Conservation (phyloP, 2,329 filamentous ascomycete species). For the Ophiostoma sp. region DNA sequence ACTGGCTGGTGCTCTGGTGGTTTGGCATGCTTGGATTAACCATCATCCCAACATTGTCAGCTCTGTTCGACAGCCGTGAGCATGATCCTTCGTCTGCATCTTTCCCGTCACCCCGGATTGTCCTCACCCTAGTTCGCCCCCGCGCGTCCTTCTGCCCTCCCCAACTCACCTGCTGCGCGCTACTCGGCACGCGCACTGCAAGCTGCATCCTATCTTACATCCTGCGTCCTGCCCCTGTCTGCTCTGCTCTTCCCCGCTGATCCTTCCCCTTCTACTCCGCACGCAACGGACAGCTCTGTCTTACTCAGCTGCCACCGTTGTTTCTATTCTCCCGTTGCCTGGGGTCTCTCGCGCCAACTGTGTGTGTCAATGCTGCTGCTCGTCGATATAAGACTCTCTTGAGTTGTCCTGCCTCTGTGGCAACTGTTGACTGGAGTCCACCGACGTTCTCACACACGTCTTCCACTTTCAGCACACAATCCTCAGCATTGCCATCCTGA, state of each 20-base stretch:
- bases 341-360: neutral
- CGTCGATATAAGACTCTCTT: constrained; percentile 5
- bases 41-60: neutral
- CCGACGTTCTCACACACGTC: neutral
- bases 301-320: neutral
- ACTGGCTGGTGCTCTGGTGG: neutral
- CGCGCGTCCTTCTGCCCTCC: neutral
- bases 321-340: neutral
- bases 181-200: neutral
- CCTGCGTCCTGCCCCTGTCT: constrained; percentile 1
- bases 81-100: neutral
- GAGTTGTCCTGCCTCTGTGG: neutral
- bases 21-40: neutral
- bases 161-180: neutral
- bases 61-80: neutral
- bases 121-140: neutral
- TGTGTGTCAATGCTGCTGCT: neutral
- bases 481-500: neutral
- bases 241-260: neutral
- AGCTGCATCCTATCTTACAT: neutral
- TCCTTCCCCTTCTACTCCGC: constrained; percentile 8
- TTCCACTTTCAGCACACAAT: neutral
- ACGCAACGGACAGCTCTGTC: neutral
- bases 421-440: constrained; percentile 1
- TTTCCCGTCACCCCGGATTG: neutral